Conservation (phyloP, 1,284 basidiomycete species). For the Heterobasidion parviporum region DNA sequence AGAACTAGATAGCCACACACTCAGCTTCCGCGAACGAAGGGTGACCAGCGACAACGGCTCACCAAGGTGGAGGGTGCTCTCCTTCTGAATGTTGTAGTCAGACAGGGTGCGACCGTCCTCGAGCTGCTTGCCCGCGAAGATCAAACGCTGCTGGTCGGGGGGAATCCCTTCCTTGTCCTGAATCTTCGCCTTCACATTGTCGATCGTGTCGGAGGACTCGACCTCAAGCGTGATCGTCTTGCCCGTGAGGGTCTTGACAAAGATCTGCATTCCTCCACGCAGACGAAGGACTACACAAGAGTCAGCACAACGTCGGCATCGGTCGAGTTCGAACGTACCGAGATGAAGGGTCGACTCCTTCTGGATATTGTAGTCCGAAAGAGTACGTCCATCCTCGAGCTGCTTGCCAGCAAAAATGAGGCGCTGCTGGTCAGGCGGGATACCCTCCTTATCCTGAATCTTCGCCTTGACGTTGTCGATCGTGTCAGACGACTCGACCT, state of each 20-base stretch:
- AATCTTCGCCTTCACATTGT: slow-evolving; percentile 97
- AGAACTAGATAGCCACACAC: neutral
- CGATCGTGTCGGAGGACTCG: slow-evolving; percentile 94
- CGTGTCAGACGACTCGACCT: slow-evolving; percentile 87
- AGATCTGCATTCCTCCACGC: slow-evolving; percentile 77
- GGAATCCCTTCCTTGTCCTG: slow-evolving; percentile 95
- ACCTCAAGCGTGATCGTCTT: slow-evolving; percentile 99
- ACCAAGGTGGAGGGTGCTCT: slow-evolving; percentile 89
- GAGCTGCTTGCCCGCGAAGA: slow-evolving; percentile 97
- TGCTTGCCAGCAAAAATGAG: slow-evolving; percentile 87
- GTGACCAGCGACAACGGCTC: neutral
- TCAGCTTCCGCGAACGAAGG: neutral
- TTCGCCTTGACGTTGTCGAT: slow-evolving; percentile 98
- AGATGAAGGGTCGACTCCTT: slow-evolving; percentile 95
- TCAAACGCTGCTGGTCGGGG: slow-evolving; percentile 94
- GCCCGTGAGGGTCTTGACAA: slow-evolving; percentile 89
- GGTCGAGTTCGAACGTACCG: slow-evolving; percentile 84
- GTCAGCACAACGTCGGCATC: slow-evolving; percentile 66
- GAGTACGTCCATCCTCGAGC: slow-evolving; percentile 58
- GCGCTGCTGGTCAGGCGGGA: slow-evolving; percentile 94
- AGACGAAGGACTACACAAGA: slow-evolving; percentile 65
- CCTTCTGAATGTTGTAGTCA: slow-evolving; percentile 95
- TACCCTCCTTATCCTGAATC: slow-evolving; percentile 94
- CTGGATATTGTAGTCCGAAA: slow-evolving; percentile 92
- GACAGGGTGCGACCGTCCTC: slow-evolving; percentile 87